Evolutionary conservation across 441 rosid species (phyloP).

Genomic region (Corymbia calophylla): DNA sequence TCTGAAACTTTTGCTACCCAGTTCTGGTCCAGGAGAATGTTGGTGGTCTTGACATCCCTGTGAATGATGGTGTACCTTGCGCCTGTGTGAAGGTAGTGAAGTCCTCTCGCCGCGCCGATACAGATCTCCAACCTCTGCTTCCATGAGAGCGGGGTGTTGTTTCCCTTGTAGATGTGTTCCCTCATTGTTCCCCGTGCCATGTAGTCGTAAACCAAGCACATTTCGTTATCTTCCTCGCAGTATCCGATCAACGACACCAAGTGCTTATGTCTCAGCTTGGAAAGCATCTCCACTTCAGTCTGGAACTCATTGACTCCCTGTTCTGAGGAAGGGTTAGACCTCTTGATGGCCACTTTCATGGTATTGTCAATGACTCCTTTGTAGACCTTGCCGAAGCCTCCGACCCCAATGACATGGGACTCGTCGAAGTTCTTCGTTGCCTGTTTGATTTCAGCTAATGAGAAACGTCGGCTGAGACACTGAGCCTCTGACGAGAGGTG

Average conservation of each 20-base stretch:
- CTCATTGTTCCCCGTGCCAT: conserved; percentile 67
- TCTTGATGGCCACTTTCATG: conserved; percentile 52
- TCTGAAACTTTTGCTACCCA: conserved; percentile 76
- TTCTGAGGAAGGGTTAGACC: conserved; percentile 67
- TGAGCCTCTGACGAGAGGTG: conserved; percentile 53
- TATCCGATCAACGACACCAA: conserved; percentile 68
- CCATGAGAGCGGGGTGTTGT: conserved; percentile 42
- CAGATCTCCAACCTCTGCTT: conserved; percentile 58
- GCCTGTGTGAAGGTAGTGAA: conserved; percentile 73
- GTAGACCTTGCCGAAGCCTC: conserved; percentile 75
- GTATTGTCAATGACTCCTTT: conserved; percentile 46
- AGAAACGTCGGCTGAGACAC: conserved; percentile 58
- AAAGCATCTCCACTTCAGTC: conserved; percentile 71
- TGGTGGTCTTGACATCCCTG: conserved; percentile 79
- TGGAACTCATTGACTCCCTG: conserved; percentile 69
- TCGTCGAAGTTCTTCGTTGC: conserved; percentile 58
- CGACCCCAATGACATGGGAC: conserved; percentile 56
- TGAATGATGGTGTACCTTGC: conserved; percentile 79
- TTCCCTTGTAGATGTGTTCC: conserved; percentile 53
- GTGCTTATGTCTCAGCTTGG: conserved; percentile 69
- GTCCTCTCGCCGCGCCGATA: conserved; percentile 67
- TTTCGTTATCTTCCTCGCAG: conserved; percentile 68
- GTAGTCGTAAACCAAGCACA: conserved; percentile 68
- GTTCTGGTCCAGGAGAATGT: conserved; percentile 60
- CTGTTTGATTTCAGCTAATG: conserved; percentile 35